Conservation (phyloP, 2,329 filamentous ascomycete species). For the Ascochyta viciae-villosae region DNA sequence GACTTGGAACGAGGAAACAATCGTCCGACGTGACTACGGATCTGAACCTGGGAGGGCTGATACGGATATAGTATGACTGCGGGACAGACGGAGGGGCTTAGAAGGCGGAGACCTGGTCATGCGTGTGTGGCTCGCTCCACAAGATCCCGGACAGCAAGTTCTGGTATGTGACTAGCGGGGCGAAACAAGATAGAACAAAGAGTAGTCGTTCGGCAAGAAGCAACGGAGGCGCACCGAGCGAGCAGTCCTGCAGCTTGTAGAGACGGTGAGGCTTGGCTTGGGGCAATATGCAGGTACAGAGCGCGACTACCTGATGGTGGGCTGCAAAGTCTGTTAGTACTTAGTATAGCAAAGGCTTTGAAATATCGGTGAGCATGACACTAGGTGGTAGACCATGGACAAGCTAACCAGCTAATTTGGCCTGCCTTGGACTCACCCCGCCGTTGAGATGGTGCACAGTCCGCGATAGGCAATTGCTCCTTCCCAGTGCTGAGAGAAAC, state of each 20-base stretch:
- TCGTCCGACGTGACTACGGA: conserved; percentile 29
- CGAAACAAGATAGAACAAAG: conserved; percentile 32
- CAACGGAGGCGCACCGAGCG: conserved; percentile 33
- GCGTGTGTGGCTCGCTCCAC: conserved; percentile 42
- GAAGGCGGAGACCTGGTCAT: conserved; percentile 40
- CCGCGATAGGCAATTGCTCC: conserved; percentile 29
- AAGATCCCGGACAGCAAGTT: conserved; percentile 30
- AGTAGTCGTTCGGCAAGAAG: conserved; percentile 33
- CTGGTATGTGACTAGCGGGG: conserved; percentile 40
- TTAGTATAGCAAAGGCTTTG: conserved; percentile 16
- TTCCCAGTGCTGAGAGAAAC: conserved; percentile 14
- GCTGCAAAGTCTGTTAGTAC: conserved; percentile 23
- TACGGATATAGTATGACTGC: conserved; percentile 41
- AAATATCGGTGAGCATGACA: conserved; percentile 23
- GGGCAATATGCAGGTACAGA: conserved; percentile 40
- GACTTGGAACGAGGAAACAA: conserved; percentile 29
- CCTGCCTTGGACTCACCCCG: conserved; percentile 27
- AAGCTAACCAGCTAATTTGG: conserved; percentile 26
- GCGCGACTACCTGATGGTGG: conserved; percentile 19
- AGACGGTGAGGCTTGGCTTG: conserved; percentile 28
- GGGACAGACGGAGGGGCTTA: conserved; percentile 35
- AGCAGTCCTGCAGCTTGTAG: conserved; percentile 37
- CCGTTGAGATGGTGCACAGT: conserved; percentile 22
- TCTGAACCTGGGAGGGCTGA: conserved; percentile 31
- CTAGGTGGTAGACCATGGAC: conserved; percentile 18